A percentile compares a stretch with the other conserved stretches of the same genome.
phyloP scores from a whole-genome alignment of 768 basidiomycete species.

The Mycena vitilis region DNA sequence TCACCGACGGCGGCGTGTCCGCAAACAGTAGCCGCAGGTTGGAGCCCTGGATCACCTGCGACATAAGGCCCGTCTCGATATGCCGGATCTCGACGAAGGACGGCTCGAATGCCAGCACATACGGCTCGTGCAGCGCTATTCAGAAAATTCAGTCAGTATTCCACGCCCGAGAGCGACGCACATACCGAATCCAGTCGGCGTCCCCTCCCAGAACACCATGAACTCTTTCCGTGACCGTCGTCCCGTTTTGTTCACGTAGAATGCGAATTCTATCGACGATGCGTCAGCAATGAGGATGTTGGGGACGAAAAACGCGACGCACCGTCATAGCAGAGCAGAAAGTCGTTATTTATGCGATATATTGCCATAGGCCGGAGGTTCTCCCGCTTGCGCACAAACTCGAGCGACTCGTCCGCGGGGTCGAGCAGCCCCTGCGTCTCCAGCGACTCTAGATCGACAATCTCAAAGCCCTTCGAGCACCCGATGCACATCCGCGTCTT shows the following conservation, averaged over 20 bases:
- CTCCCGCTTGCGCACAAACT: slow-evolving; percentile 93
- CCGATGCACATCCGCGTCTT: slow-evolving; percentile 98
- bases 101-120: slow-evolving; percentile 95
- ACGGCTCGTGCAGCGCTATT: slow-evolving; percentile 94
- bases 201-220: slow-evolving; percentile 97
- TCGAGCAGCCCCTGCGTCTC: slow-evolving; percentile 97
- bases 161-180: slow-evolving; percentile 15
- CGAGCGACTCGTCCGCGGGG: slow-evolving; percentile 89
- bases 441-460: slow-evolving; percentile 95
- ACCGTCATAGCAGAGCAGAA: slow-evolving; percentile 98
- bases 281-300: slow-evolving; percentile 25
- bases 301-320: slow-evolving; percentile 38
- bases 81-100: slow-evolving; percentile 97
- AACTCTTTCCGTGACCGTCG: slow-evolving; percentile 91
- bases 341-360: slow-evolving; percentile 96
- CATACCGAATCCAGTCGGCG: slow-evolving; percentile 94
- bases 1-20: slow-evolving; percentile 89
- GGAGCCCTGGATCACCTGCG: slow-evolving; percentile 95
- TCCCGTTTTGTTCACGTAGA: slow-evolving; percentile 98
- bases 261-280: slow-evolving; percentile 88
- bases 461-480: slow-evolving; percentile 97
- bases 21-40: slow-evolving; percentile 93
- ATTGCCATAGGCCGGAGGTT: slow-evolving; percentile 95
- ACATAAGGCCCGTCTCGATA: slow-evolving; percentile 90
- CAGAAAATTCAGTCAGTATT: slow-evolving; percentile 3